These are phyloP conservation scores for Artemisia princeps DNA, from an alignment of 140 eudicot genomes.

Conservation along the genomic window DNA sequence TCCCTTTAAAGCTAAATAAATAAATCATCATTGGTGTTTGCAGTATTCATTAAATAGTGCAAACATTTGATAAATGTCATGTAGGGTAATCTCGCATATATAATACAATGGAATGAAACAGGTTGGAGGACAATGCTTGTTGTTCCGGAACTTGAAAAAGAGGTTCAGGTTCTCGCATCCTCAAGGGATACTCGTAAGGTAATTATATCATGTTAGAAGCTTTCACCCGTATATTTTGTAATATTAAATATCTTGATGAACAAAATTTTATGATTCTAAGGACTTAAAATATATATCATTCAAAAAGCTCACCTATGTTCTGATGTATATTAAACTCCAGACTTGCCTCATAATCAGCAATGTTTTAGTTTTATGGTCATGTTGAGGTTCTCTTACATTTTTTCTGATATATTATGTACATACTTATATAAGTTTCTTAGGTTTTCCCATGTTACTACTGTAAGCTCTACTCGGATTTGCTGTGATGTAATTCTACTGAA, in stretches of 20 bases:
- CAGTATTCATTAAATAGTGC: too few species aligned
- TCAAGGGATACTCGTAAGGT: conserved; percentile 73
- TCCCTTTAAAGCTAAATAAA: too few species aligned
- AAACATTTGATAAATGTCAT: too few species aligned
- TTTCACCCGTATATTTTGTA: not conserved
- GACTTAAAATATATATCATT: too few species aligned
- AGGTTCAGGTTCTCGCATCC: conserved; percentile 64
- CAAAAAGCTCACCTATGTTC: too few species aligned
- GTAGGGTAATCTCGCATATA: not conserved
- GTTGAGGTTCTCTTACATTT: too few species aligned
- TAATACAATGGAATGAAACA: conserved; percentile 23
- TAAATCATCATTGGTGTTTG: too few species aligned
- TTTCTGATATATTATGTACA: not conserved
- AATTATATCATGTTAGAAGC: conserved; percentile 6
- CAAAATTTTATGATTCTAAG: not conserved
- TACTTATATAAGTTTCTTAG: too few species aligned
- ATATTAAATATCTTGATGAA: not conserved
- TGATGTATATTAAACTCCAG: too few species aligned
- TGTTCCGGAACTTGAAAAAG: conserved; percentile 96
- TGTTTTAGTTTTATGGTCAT: too few species aligned
- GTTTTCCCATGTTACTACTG: too few species aligned
- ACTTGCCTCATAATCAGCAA: too few species aligned
- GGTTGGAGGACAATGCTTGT: conserved; percentile 99
- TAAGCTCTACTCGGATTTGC: conserved; percentile 11
- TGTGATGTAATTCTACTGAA: conserved; percentile 14